Evolutionary conservation across 257 asterid species (phyloP), one percentile per base, ranked within the genome.

Genomic region (Solanum pinnatisectum): DNA sequence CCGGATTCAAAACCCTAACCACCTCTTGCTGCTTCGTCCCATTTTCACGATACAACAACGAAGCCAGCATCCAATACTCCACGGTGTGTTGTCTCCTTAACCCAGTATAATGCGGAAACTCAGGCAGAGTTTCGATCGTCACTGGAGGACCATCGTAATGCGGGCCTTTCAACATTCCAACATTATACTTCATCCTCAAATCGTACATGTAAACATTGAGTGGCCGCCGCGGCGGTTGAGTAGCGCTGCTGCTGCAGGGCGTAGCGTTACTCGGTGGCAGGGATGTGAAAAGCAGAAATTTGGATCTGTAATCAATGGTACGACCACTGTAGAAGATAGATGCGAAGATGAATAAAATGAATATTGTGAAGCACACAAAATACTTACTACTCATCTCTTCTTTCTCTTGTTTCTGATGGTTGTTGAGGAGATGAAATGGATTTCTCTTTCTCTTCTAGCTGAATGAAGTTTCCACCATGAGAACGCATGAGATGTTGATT

Each of bases 1-100:
- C 91, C 89, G 98, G 98, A 91, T 96, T 95, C 91, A 65, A 76
- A 85, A 95, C 98, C 91, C 99, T 93, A 88, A 97, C 91, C 18
- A 93, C 96, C 89, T 95, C 98, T 49, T 73, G 87, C 15, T 83
- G 88, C 86, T 37, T 73, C 6, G 46, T 35, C 65, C 87, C 92
- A 20, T 68, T 86, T 42, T 23, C 33, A 73, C 18, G 71, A 42
- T 93, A 59, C 90, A 96, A 37, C 87, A 92, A 82, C 15, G 94
- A 91, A 65, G 93, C 93, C 93, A 92, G 84, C 92, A 92, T 84
- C 94, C 94, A 92, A 60, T 92, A 92, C 93, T 92, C 94, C 90
- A 90, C 91, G 10, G 93, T 92, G 35, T 92, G 94, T 85, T 92
- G 94, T 88, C 74, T 89, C 87, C 90, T 87, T 22, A 92, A 89